These are phyloP conservation scores for Malus hybrid DNA, from an alignment of 331 rosid genomes.

Conservation along the genomic window DNA sequence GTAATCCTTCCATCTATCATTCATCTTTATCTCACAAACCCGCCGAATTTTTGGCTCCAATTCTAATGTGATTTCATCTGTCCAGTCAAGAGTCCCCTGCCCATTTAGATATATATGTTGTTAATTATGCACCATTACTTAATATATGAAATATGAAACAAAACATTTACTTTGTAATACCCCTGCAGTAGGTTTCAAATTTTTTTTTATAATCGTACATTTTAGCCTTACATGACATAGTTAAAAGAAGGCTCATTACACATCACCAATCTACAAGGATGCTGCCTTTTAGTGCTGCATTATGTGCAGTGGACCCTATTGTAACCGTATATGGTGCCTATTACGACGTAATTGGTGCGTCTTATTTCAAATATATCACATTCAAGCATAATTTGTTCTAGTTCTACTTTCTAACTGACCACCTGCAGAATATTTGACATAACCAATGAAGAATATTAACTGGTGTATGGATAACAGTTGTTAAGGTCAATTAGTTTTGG, in stretches of 20 bases:
- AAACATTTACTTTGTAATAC: too few species aligned
- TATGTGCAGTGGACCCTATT: slow-evolving; percentile 43
- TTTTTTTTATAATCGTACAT: too few species aligned
- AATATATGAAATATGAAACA: too few species aligned
- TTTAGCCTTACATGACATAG: not conserved
- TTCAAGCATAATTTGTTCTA: slow-evolving; percentile 34
- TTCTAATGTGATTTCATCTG: too few species aligned
- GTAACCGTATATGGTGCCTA: slow-evolving; percentile 1
- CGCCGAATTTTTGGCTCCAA: too few species aligned
- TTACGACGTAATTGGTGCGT: slow-evolving; percentile 23
- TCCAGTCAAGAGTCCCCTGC: too few species aligned
- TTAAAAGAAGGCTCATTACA: not conserved
- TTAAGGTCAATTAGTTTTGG: not conserved
- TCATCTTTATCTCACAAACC: too few species aligned
- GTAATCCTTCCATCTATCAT: too few species aligned
- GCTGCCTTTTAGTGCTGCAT: slow-evolving; percentile 3
- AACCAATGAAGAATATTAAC: not conserved
- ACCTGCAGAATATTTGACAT: not conserved
- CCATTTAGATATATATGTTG: too few species aligned
- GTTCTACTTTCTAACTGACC: slow-evolving; percentile 13
- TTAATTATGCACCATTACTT: too few species aligned
- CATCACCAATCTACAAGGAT: slow-evolving; percentile 24
- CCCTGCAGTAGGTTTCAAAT: too few species aligned
- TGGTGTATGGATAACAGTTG: not conserved
- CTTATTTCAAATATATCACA: slow-evolving; percentile 26